Percentiles rank a stretch among this genome's conserved stretches.
These are phyloP conservation scores for Aspergillus tubingensis DNA, from an alignment of 2,329 filamentous ascomycete species.

Conservation along the genomic window DNA sequence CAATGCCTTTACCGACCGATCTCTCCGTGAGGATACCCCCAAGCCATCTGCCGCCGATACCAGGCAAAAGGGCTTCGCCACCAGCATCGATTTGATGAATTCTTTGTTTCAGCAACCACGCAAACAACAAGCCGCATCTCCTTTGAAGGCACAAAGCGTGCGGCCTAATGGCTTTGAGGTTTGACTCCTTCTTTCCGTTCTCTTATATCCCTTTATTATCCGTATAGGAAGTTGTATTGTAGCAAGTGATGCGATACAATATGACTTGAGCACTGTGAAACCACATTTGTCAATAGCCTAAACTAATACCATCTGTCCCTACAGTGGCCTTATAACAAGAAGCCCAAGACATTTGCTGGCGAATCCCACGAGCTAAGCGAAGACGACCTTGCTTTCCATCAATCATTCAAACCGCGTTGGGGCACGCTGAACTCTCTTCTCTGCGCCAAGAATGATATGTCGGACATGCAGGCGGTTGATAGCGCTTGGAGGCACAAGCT, in stretches of 20 bases:
- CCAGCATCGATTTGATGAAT: conserved; percentile 94
- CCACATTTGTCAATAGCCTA: conserved; percentile 30
- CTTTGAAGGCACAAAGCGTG: conserved; percentile 57
- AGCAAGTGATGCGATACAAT: background rate
- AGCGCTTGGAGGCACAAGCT: conserved; percentile 56
- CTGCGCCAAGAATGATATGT: conserved; percentile 54
- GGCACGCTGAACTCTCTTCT: conserved; percentile 72
- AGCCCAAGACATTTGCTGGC: conserved; percentile 66
- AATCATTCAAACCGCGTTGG: conserved; percentile 77
- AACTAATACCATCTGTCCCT: conserved; percentile 30
- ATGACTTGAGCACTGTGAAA: background rate
- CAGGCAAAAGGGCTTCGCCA: conserved; percentile 69
- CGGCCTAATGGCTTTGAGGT: conserved; percentile 80
- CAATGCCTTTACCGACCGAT: conserved; percentile 56
- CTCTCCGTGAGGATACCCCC: conserved; percentile 38
- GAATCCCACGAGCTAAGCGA: conserved; percentile 64
- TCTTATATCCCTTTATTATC: background rate
- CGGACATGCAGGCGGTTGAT: conserved; percentile 21
- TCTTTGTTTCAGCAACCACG: conserved; percentile 76
- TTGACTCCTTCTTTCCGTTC: conserved; percentile 59
- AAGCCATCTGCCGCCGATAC: conserved; percentile 22
- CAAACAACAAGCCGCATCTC: conserved; percentile 47
- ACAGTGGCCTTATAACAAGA: conserved; percentile 86
- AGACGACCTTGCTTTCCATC: conserved; percentile 68
- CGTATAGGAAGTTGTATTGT: background rate